Evolutionary conservation across 2,329 filamentous ascomycete genomes (phyloP).

Genomic region (Fusarium tanahbumbuense): DNA sequence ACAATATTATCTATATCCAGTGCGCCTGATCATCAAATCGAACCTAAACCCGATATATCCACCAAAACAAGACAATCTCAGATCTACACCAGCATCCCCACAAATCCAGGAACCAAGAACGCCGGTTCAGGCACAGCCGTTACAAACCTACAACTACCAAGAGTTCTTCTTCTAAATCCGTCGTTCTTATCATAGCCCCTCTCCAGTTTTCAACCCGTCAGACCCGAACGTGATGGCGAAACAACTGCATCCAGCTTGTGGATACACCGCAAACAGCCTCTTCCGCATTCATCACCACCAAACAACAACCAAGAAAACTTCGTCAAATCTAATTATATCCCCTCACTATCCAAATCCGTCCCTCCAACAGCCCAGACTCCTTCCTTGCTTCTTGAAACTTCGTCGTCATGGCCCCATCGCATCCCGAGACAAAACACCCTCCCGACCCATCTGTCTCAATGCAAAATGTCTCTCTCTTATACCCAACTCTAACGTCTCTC

Average conservation of each 20-base stretch:
- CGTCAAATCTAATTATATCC: not conserved
- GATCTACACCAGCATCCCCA: not conserved
- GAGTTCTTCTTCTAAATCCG: not conserved
- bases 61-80: not conserved
- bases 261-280: slow-evolving; percentile 20
- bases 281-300: slow-evolving; percentile 15
- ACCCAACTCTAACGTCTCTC: not conserved
- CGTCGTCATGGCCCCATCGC: not conserved
- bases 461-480: slow-evolving; percentile 21
- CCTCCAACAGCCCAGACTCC: not conserved
- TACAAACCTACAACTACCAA: not conserved
- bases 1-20: no score
- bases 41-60: not conserved
- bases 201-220: no score
- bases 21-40: not conserved
- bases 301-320: not conserved
- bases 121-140: not conserved
- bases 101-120: not conserved
- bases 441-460: slow-evolving; percentile 1
- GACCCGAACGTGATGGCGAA: no score
- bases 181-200: not conserved
- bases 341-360: not conserved
- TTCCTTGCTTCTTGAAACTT: no score
- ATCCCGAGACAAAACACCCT: slow-evolving; percentile 20
- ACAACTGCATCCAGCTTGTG: slow-evolving; percentile 20